Base-by-base conservation (phyloP, 2,329 filamentous ascomycete genomes). In the Pseudogymnoascus sp. region DNA sequence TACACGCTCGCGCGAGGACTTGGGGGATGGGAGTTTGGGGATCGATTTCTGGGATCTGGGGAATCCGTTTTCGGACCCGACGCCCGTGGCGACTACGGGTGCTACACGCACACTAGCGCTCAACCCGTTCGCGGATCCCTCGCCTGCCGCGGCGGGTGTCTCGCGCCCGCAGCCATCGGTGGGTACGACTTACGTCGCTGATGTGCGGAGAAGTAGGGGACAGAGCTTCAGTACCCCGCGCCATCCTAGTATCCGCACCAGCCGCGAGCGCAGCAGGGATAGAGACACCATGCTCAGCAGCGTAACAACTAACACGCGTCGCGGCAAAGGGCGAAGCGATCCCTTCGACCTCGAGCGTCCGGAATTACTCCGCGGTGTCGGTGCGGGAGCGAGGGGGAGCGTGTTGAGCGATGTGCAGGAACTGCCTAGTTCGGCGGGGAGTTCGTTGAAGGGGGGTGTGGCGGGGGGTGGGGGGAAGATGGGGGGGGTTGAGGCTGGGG, bases 281-380 rank as follows among this genome's bases (percentile, higher is more conserved):
- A 69, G 70, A 68, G 75, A 75, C 61, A 78, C 78, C 14, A 66
- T 78, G 62, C 79, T 80, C 68, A 77, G 77, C 1, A 68, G 70
- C 37, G 68, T 69, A 61, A 71, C 71, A 0, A 77, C 80, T 51
- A 78, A 77, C 51, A 78, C 76, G 5, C 75, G 77, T 14, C 79
- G 81, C 63, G 81, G 81, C 69, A 85, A 84, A 70, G 84, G 85
- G 71, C 82, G 84, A 51, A 86, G 84, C 1, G 85, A 88, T 67
- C 85, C 84, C 1, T 88, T 88, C 69, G 85, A 88, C 68, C 77
- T 88, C n/a, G 85, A 88, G 71, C 73, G 78, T 48, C 78, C 82
- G 36, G 78, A 83, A 69, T 74, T 82, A 6, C 75, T 79, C 70
- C 66, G 63, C 23, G 39, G 39, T 19, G 39, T 19, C 5, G 16